phyloP scores from a whole-genome alignment of 2,329 filamentous ascomycete genomes.

The Paecilomyces variotii region DNA sequence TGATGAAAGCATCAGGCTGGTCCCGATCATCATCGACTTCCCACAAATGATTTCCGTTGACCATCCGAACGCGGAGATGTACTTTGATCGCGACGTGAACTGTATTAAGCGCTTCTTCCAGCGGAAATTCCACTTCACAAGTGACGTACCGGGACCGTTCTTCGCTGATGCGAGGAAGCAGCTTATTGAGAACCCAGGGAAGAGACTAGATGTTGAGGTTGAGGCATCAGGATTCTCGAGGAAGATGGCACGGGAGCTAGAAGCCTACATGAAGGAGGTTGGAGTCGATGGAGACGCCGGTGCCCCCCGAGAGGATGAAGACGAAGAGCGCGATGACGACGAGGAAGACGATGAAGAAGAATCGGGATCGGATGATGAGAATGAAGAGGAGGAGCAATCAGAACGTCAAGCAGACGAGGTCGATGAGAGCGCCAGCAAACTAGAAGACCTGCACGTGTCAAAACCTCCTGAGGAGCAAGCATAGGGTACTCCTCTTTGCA shows the following conservation, averaged over 20 bases:
- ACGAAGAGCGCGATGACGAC: constrained; percentile 30
- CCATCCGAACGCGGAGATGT: constrained; percentile 88
- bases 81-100: constrained; percentile 91
- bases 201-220: constrained; percentile 75
- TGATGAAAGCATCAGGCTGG: constrained; percentile 46
- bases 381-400: constrained; percentile 17
- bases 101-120: constrained; percentile 95
- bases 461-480: constrained; percentile 8
- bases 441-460: constrained; percentile 26
- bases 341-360: constrained; percentile 35
- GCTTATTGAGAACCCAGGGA: constrained; percentile 52
- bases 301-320: constrained; percentile 22
- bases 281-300: constrained; percentile 49
- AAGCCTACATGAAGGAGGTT: constrained; percentile 74
- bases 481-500: neutral
- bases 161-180: constrained; percentile 76
- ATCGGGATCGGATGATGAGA: constrained; percentile 25
- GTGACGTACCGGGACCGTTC: constrained; percentile 73
- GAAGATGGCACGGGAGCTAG: constrained; percentile 93
- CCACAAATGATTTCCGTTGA: constrained; percentile 97
- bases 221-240: constrained; percentile 92
- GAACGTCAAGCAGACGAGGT: constrained; percentile 9
- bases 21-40: constrained; percentile 90
- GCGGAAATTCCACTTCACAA: constrained; percentile 78
- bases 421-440: constrained; percentile 19